Base-by-base conservation (phyloP, 2,329 filamentous ascomycete species). In the Verruconis gallopava region DNA sequence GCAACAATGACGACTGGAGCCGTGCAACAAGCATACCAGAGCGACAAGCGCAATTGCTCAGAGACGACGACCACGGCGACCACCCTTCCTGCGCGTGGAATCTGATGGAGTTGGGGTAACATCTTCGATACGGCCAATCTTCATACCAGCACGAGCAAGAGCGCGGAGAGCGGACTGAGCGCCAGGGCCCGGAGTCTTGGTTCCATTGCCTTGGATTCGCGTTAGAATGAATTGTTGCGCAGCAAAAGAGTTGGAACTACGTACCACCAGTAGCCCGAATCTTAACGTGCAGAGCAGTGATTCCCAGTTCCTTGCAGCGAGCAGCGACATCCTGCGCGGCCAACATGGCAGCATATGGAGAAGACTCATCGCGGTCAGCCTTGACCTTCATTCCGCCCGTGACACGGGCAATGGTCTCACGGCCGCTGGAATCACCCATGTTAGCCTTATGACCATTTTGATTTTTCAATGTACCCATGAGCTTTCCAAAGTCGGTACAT, bases 351-450 rank as follows among this genome's bases (percentile, higher is more conserved):
- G 91, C 91, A 78, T 98, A 98, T 61, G 91, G 91, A 56, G 91
- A 96, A 62, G 89, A 96, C 77, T 98, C 91, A 74, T 98, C 91
- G 78, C 91, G 89, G 66, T 98, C 88, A 70, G 88, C 88, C 83
- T 98, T 98, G 79, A 98, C 91, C 79, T 98, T 98, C 91, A 98
- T 98, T 66, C 93, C 93, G 75, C 93, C 91, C 61, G 93, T 98
- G 58, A 98, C 89, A 85, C 91, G 88, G 79, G 79, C 85, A 75
- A 98, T 95, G 73, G 93, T 98, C 83, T 98, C 91, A 72, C 91
- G 91, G 73, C 91, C 91, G 73, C 85, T 93, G 74, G 67, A 75
- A 77, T 76, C 72, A 77, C 71, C 71, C 62, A 66, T 63, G 71
- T 81, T 71, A 80, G 76, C 71, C 69, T 71, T 4, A 22, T 9